These are phyloP conservation scores for Taphrina sp. DNA, from an alignment of 1,139 yeast genomes.

Conservation along the genomic window DNA sequence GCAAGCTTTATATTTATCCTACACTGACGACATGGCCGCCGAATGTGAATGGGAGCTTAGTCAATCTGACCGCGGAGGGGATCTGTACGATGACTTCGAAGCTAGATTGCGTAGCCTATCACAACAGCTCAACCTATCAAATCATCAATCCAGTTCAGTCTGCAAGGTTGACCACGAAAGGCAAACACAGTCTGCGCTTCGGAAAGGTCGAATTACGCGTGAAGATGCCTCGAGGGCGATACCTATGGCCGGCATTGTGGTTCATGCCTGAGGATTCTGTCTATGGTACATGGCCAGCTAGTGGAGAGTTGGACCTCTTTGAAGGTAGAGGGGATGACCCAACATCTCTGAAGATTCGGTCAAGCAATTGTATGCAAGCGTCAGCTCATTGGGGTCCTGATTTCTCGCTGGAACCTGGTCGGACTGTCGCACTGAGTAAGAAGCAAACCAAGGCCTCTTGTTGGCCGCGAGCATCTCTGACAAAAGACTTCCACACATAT, in stretches of 20 bases:
- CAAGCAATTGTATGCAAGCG: conserved; percentile 35
- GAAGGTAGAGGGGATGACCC: conserved; percentile 37
- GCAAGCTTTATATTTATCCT: conserved; percentile 36
- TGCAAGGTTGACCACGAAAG: conserved; percentile 35
- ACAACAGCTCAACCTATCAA: conserved; percentile 28
- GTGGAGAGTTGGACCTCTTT: conserved; percentile 37
- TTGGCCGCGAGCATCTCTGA: conserved; percentile 34
- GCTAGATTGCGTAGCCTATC: conserved; percentile 33
- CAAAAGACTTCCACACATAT: conserved; percentile 35
- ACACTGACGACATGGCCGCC: conserved; percentile 35
- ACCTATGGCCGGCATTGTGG: conserved; percentile 39
- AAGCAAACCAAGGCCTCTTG: conserved; percentile 18
- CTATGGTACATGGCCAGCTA: conserved; percentile 38
- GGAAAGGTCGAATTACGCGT: conserved; percentile 37
- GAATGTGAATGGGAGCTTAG: conserved; percentile 35
- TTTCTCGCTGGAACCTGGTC: conserved; percentile 17
- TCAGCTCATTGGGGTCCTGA: conserved; percentile 37
- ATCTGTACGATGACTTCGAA: conserved; percentile 33
- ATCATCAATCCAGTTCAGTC: conserved; percentile 37
- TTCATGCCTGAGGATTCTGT: conserved; percentile 36
- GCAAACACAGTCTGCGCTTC: conserved; percentile 33
- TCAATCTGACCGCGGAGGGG: conserved; percentile 36
- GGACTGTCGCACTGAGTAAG: conserved; percentile 26
- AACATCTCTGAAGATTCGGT: conserved; percentile 27
- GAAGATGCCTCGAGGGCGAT: conserved; percentile 36